A percentile compares a stretch with the other conserved stretches of the same genome.
Conservation (phyloP, 2,329 filamentous ascomycete species). For the Colletotrichum orchidophilum region DNA sequence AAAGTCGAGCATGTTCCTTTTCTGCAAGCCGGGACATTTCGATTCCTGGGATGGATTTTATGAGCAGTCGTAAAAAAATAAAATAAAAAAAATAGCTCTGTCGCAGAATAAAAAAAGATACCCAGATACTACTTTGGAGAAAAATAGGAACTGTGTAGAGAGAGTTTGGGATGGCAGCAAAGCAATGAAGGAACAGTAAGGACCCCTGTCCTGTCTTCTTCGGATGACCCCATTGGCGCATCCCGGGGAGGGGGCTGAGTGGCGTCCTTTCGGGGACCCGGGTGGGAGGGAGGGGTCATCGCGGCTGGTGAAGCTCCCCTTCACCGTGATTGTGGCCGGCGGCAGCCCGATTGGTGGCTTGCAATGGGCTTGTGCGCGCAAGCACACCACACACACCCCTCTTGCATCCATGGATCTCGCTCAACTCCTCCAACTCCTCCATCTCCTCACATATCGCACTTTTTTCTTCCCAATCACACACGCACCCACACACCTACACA, state of each 20-base stretch:
- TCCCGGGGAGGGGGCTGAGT: background rate
- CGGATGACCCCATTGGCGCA: conserved; percentile 18
- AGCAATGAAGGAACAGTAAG: background rate
- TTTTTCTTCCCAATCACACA: background rate
- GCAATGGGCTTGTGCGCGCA: background rate
- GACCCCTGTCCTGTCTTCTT: background rate
- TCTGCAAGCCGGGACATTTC: background rate
- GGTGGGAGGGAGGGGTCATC: conserved; percentile 8
- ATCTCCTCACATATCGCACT: background rate
- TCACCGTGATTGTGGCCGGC: conserved; percentile 8
- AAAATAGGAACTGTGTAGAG: background rate
- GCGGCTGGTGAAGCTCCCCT: conserved; percentile 6
- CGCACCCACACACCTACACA: background rate
- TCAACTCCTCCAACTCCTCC: background rate
- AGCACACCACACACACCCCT: background rate
- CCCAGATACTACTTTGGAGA: background rate
- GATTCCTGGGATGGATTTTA: background rate
- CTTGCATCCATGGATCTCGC: background rate
- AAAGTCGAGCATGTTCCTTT: background rate
- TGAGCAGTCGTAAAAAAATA: conserved; percentile 20
- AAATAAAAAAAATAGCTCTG: background rate
- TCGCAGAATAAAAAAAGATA: background rate
- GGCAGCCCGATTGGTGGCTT: conserved; percentile 27
- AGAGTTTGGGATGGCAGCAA: conserved; percentile 2
- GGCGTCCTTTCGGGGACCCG: conserved; percentile 21